Conservation (phyloP, 306 rosid species). For the Cucumis hystrix region DNA sequence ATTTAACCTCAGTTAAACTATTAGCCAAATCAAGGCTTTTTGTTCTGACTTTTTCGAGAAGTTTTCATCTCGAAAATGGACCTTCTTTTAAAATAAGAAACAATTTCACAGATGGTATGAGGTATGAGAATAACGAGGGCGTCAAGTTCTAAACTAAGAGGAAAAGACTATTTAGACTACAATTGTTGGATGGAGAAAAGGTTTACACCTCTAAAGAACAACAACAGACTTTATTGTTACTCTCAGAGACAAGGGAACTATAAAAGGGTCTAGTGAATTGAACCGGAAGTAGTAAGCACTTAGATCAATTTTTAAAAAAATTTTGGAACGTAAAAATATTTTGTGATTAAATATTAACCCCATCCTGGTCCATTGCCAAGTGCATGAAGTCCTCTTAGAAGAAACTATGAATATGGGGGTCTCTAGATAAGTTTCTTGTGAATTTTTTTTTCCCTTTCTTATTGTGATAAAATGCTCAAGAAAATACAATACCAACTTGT, state of each 20-base stretch:
- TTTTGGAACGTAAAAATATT: neutral
- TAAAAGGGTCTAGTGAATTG: neutral
- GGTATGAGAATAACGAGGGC: neutral
- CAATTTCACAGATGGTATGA: neutral
- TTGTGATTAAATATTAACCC: neutral
- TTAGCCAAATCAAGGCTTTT: neutral
- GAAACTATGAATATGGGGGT: neutral
- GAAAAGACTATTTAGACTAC: neutral
- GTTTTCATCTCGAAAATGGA: neutral
- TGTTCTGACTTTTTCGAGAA: neutral
- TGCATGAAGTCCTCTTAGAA: neutral
- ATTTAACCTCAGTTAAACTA: neutral
- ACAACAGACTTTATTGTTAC: neutral
- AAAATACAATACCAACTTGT: neutral
- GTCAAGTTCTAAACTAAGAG: neutral
- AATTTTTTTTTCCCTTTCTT: neutral
- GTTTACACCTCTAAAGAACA: neutral
- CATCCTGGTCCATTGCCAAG: neutral
- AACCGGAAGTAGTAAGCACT: neutral
- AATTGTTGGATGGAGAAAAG: neutral
- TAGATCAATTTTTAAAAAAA: neutral
- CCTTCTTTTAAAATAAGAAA: neutral
- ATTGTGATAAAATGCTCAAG: neutral
- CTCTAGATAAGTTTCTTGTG: neutral
- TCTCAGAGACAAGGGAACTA: neutral